Conservation (phyloP, 2,329 filamentous ascomycete genomes). For the Fusarium coicis region DNA sequence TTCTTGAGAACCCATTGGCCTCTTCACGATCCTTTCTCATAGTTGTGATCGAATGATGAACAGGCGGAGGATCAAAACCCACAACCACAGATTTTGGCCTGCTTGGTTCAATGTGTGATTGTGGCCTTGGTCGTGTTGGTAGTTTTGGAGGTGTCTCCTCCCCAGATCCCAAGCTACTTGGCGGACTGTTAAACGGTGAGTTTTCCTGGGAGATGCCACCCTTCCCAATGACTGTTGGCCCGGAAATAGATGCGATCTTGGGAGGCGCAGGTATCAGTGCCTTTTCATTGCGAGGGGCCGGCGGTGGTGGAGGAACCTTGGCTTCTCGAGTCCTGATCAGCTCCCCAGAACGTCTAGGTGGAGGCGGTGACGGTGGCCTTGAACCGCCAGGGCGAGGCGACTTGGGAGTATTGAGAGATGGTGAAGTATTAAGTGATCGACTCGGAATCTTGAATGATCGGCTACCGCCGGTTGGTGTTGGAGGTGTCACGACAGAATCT, state of each 20-base stretch:
- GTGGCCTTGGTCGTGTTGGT: slow-evolving; percentile 62
- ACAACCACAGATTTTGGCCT: slow-evolving; percentile 38
- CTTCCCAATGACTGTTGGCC: slow-evolving; percentile 25
- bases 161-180: slow-evolving; percentile 73
- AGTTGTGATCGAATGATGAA: slow-evolving; percentile 60
- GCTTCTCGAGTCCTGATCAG: slow-evolving; percentile 61
- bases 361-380: slow-evolving; percentile 71
- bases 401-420: slow-evolving; percentile 48
- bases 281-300: slow-evolving; percentile 84
- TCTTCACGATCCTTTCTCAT: slow-evolving; percentile 60
- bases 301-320: slow-evolving; percentile 69
- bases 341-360: slow-evolving; percentile 71
- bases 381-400: slow-evolving; percentile 61
- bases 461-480: slow-evolving; percentile 55
- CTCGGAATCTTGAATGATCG: slow-evolving; percentile 66
- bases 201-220: slow-evolving; percentile 53
- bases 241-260: slow-evolving; percentile 27
- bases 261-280: slow-evolving; percentile 49
- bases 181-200: slow-evolving; percentile 90
- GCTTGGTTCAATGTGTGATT: slow-evolving; percentile 36
- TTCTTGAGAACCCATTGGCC: slow-evolving; percentile 52
- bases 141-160: slow-evolving; percentile 62
- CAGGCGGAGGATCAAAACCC: slow-evolving; percentile 62
- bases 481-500: slow-evolving; percentile 54
- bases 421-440: slow-evolving; percentile 63